These are phyloP conservation scores for Candida maris DNA, from an alignment of 805 yeast genomes.

Conservation along the genomic window DNA sequence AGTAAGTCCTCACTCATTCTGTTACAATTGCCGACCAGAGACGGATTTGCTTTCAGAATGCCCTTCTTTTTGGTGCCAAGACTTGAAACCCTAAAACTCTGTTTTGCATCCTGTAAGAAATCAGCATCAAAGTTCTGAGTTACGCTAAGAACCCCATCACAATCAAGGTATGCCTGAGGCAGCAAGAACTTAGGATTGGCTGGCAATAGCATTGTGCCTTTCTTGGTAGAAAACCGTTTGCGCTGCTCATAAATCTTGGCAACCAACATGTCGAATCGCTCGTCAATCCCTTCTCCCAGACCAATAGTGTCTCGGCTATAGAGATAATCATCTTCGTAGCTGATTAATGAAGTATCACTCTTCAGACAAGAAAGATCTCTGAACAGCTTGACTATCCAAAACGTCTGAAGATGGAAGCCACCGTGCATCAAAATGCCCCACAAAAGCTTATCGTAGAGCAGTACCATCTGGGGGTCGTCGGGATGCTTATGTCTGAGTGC, in stretches of 20 bases:
- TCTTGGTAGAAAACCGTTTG: slow-evolving; percentile 9
- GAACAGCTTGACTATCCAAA: slow-evolving; percentile 41
- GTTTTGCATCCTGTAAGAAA: slow-evolving; percentile 5
- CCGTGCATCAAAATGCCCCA: slow-evolving; percentile 44
- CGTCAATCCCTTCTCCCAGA: slow-evolving; percentile 11
- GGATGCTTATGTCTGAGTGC: slow-evolving; percentile 30
- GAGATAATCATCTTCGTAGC: slow-evolving; percentile 14
- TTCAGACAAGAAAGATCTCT: slow-evolving; percentile 24
- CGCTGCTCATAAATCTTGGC: slow-evolving; percentile 18
- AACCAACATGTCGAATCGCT: slow-evolving; percentile 5
- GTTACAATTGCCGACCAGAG: slow-evolving; percentile 13
- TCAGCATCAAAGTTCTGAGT: slow-evolving; percentile 11
- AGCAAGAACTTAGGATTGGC: slow-evolving; percentile 13
- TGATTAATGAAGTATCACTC: slow-evolving; percentile 17
- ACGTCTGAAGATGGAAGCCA: slow-evolving; percentile 37
- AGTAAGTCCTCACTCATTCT: slow-evolving; percentile 16
- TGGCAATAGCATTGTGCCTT: slow-evolving; percentile 10
- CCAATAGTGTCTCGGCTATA: slow-evolving; percentile 13
- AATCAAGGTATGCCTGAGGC: slow-evolving; percentile 16
- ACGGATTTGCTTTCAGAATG: slow-evolving; percentile 15
- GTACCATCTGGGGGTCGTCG: slow-evolving; percentile 37
- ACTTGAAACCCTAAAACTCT: slow-evolving; percentile 10
- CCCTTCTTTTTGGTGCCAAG: slow-evolving; percentile 15
- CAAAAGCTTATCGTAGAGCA: slow-evolving; percentile 36
- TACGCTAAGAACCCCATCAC: slow-evolving; percentile 7